phyloP scores from a whole-genome alignment of 257 asterid genomes.

The Solanum bukasovii region DNA sequence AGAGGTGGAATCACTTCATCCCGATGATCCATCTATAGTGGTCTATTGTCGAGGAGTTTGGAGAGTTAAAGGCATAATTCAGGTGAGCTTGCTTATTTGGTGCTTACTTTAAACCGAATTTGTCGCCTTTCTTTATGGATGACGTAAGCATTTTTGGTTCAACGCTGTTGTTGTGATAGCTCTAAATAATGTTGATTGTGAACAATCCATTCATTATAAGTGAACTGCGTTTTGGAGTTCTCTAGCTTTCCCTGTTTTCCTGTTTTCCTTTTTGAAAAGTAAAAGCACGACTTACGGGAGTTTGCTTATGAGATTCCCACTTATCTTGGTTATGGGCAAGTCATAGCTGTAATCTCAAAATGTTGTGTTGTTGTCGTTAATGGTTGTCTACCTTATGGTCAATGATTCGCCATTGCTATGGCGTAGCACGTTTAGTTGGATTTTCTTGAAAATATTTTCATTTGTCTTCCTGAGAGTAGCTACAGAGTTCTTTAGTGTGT shows the following conservation, averaged over 20 bases:
- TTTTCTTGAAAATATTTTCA: background rate
- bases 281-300: background rate
- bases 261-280: background rate
- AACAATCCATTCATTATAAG: background rate
- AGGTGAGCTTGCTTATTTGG: conserved; percentile 5
- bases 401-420: background rate
- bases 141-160: background rate
- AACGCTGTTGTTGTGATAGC: background rate
- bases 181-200: background rate
- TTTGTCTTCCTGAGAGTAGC: background rate
- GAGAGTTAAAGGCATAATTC: conserved; percentile 25
- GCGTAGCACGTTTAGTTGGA: background rate
- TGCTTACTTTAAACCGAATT: background rate
- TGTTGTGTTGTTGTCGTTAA: background rate
- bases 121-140: background rate
- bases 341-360: background rate
- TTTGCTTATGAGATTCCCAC: background rate
- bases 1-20: conserved; percentile 20
- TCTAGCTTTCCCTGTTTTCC: background rate
- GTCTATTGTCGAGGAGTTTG: conserved; percentile 16
- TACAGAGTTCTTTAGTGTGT: background rate
- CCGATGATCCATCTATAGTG: conserved; percentile 15
- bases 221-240: background rate
- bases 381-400: background rate
- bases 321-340: background rate